Conservation (phyloP, 768 basidiomycete genomes). For the Hypsizygus marmoreus region DNA sequence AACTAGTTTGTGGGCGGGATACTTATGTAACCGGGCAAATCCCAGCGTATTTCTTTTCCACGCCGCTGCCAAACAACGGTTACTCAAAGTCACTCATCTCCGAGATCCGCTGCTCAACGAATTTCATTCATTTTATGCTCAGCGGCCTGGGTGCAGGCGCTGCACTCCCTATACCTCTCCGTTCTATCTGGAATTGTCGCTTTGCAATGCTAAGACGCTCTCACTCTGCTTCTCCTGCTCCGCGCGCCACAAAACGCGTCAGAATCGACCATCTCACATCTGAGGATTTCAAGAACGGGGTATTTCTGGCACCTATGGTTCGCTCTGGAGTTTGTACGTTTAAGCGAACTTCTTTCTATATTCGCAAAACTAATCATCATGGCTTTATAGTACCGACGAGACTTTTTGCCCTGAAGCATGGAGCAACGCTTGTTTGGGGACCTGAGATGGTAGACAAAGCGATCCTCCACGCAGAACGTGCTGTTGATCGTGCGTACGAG, state of each 20-base stretch:
- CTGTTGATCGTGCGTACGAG: slow-evolving; percentile 76
- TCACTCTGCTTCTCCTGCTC: slow-evolving; percentile 48
- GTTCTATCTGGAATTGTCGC: background rate
- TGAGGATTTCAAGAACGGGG: slow-evolving; percentile 83
- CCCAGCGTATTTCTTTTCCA: background rate
- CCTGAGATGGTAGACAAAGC: slow-evolving; percentile 98
- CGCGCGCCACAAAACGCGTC: slow-evolving; percentile 54
- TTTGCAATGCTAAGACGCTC: slow-evolving; percentile 54
- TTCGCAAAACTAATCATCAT: slow-evolving; percentile 19
- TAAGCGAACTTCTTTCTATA: background rate
- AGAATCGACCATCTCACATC: slow-evolving; percentile 60
- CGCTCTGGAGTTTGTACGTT: slow-evolving; percentile 84
- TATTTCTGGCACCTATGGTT: slow-evolving; percentile 99
- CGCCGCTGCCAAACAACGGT: background rate
- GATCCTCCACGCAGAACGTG: slow-evolving; percentile 80
- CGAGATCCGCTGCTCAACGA: background rate
- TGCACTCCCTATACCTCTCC: background rate
- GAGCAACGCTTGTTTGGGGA: slow-evolving; percentile 93
- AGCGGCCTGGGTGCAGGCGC: slow-evolving; percentile 4
- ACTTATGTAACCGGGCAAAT: too few species aligned
- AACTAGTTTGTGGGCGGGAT: too few species aligned
- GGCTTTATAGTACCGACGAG: slow-evolving; percentile 72
- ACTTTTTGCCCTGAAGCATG: slow-evolving; percentile 86
- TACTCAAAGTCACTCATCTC: background rate
- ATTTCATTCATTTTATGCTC: slow-evolving; percentile 13